Conservation (phyloP, 2,329 filamentous ascomycete species). For the Fusarium pininemorale region DNA sequence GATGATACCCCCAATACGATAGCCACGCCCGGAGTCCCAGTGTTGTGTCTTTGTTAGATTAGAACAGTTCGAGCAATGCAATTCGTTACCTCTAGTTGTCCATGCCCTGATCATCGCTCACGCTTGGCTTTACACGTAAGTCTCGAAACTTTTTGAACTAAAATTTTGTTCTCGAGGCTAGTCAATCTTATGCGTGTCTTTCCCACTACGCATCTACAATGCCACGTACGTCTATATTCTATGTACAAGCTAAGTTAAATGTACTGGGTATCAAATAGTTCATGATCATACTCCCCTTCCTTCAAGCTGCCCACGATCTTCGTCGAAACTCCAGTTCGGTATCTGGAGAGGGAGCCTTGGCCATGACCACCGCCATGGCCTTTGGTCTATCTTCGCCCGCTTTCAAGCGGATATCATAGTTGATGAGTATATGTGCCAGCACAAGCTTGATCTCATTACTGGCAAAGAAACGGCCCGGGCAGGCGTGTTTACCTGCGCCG, state of each 20-base stretch:
- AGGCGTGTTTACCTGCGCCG: constrained; percentile 58
- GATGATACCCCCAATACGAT: constrained; percentile 41
- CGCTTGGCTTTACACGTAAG: not conserved
- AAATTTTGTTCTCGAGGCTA: not conserved
- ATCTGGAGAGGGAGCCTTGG: constrained; percentile 53
- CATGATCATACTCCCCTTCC: not conserved
- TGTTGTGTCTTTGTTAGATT: constrained; percentile 35
- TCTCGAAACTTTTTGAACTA: not conserved
- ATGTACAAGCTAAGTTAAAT: constrained; percentile 29
- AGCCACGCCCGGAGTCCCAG: constrained; percentile 41
- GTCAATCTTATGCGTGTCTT: not conserved
- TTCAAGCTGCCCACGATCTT: constrained; percentile 41
- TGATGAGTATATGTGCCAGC: constrained; percentile 53
- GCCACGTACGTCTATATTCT: constrained; percentile 2
- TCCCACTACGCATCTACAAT: not conserved
- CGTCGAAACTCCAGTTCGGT: constrained; percentile 53
- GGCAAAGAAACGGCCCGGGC: constrained; percentile 60
- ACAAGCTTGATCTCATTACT: constrained; percentile 57
- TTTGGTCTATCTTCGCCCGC: constrained; percentile 51
- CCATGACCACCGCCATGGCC: constrained; percentile 51
- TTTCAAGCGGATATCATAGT: constrained; percentile 54
- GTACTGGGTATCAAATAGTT: constrained; percentile 15
- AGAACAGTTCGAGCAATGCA: constrained; percentile 38
- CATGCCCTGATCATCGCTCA: not conserved
- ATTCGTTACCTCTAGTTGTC: constrained; percentile 14